These are phyloP conservation scores for Fusarium sp. DNA, from an alignment of 2,329 filamentous ascomycete species.

Conservation along the genomic window DNA sequence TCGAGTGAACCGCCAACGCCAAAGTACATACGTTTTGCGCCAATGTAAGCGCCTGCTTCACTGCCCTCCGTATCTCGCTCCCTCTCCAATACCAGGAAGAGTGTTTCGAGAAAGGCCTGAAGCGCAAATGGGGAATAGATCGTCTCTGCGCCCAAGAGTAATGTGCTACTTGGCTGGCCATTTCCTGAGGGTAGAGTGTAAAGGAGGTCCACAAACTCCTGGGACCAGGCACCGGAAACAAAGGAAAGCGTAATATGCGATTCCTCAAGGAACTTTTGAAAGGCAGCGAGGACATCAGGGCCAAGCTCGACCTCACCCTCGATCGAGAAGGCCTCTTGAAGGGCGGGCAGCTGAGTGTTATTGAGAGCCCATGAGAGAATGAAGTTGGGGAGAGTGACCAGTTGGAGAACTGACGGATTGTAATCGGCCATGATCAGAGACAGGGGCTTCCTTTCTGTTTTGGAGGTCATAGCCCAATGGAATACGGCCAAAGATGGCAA, in stretches of 20 bases:
- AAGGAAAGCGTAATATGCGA: slow-evolving; percentile 70
- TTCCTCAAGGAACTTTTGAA: slow-evolving; percentile 64
- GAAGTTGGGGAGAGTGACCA: slow-evolving; percentile 84
- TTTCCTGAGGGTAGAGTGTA: slow-evolving; percentile 48
- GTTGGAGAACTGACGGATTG: slow-evolving; percentile 80
- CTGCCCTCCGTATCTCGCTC: slow-evolving; percentile 53
- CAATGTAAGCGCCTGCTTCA: slow-evolving; percentile 72
- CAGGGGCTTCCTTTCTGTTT: slow-evolving; percentile 51
- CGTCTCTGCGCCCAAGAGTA: slow-evolving; percentile 81
- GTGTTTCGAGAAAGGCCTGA: slow-evolving; percentile 73
- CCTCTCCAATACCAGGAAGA: slow-evolving; percentile 68
- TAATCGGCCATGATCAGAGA: slow-evolving; percentile 81
- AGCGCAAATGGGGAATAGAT: slow-evolving; percentile 84
- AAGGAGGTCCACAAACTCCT: slow-evolving; percentile 71
- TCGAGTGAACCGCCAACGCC: slow-evolving; percentile 86
- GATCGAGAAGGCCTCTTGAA: slow-evolving; percentile 60
- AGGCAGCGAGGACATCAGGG: slow-evolving; percentile 67
- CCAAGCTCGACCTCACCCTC: slow-evolving; percentile 75
- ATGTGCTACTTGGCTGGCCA: slow-evolving; percentile 48
- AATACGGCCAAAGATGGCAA: slow-evolving; percentile 79
- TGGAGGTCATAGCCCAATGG: slow-evolving; percentile 62
- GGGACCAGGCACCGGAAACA: slow-evolving; percentile 80
- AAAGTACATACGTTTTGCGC: slow-evolving; percentile 85
- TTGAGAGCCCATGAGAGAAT: slow-evolving; percentile 75
- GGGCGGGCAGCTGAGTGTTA: slow-evolving; percentile 51